Evolutionary conservation across 2,329 filamentous ascomycete species (phyloP).

Genomic region (Scedosporium aurantiacum): DNA sequence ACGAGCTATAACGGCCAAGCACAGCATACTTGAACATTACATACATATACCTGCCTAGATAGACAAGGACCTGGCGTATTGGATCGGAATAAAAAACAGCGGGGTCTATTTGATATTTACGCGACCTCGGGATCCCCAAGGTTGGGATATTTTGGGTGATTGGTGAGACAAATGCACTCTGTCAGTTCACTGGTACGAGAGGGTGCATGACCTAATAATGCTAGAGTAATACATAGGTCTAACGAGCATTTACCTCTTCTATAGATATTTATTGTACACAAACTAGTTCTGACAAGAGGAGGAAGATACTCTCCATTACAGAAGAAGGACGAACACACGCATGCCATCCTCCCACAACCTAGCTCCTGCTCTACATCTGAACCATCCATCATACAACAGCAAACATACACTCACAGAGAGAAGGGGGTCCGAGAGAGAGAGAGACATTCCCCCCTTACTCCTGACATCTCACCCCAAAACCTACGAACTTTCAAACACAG

Average conservation of each 20-base stretch:
- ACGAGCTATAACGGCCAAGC: background rate
- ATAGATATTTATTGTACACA: background rate
- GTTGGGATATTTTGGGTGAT: too few relatives aligned
- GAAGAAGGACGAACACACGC: background rate
- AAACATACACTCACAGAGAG: too few relatives aligned
- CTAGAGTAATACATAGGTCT: too few relatives aligned
- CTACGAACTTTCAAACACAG: slow-evolving; percentile 10
- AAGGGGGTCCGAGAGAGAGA: background rate
- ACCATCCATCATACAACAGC: background rate
- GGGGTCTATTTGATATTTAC: background rate
- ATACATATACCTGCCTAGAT: background rate
- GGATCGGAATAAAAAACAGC: background rate
- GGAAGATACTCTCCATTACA: background rate
- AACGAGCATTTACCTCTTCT: background rate
- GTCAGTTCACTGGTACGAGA: too few relatives aligned
- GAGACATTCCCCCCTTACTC: background rate
- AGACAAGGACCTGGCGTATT: background rate
- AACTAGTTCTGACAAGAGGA: background rate
- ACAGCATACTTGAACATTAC: background rate
- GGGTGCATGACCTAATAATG: too few relatives aligned
- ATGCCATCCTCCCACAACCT: too few relatives aligned
- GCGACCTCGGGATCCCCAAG: too few relatives aligned
- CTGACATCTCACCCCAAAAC: background rate
- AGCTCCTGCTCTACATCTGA: too few relatives aligned
- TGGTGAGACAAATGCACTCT: too few relatives aligned